A percentile compares a stretch with the other conserved stretches of the same genome.
These are phyloP conservation scores for Fragaria ananassa DNA, from an alignment of 306 rosid genomes.

Conservation along the genomic window DNA sequence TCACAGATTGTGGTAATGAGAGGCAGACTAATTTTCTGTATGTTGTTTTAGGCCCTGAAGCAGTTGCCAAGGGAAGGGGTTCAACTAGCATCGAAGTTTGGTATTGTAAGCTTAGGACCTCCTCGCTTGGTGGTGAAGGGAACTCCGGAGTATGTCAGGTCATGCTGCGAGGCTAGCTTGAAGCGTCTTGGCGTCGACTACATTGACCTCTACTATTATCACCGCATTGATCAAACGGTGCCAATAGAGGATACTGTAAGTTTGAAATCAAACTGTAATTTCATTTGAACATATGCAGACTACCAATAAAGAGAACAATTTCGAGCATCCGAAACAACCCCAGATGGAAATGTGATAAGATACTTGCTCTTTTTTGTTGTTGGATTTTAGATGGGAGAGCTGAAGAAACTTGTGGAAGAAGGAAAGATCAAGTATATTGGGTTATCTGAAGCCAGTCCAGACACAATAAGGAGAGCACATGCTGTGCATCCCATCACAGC, in stretches of 20 bases:
- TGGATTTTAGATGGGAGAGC: constrained; percentile 53
- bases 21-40: background rate
- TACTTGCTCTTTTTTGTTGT: constrained; percentile 4
- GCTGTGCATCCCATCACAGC: constrained; percentile 79
- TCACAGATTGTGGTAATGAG: background rate
- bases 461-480: constrained; percentile 77
- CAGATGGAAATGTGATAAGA: background rate
- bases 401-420: constrained; percentile 74
- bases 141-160: constrained; percentile 68
- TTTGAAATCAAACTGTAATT: background rate
- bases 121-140: constrained; percentile 53
- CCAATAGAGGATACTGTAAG: constrained; percentile 79
- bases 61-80: constrained; percentile 62
- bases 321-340: background rate
- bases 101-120: constrained; percentile 27
- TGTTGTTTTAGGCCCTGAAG: constrained; percentile 50
- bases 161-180: constrained; percentile 65
- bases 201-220: constrained; percentile 81
- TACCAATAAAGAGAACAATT: background rate
- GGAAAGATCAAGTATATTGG: constrained; percentile 74
- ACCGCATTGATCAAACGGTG: constrained; percentile 54
- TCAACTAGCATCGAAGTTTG: constrained; percentile 75
- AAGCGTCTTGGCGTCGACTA: constrained; percentile 65
- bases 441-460: constrained; percentile 71
- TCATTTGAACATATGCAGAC: background rate